Percentiles rank a stretch among this genome's conserved stretches.
Evolutionary conservation across 192 early-diverging fungal species (phyloP).

Genomic region (Chytriomyces sp.): DNA sequence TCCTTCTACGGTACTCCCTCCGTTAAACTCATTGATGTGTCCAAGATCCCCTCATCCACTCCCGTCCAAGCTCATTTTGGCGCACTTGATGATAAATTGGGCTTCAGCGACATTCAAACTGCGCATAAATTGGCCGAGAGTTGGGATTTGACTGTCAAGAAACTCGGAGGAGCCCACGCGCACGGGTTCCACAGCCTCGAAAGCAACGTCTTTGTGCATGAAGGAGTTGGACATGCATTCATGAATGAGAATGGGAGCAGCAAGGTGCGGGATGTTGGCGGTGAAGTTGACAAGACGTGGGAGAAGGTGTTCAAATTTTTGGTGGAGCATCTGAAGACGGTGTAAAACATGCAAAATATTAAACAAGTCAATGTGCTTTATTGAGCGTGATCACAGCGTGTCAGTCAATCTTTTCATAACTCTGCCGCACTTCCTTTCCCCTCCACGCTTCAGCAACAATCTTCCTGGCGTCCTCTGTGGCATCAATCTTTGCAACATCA

Average conservation of each 20-base stretch:
- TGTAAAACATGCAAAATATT: background rate
- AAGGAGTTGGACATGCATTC: slow-evolving; percentile 36
- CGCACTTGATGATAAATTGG: slow-evolving; percentile 21
- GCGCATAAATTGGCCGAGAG: slow-evolving; percentile 28
- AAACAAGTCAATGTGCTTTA: too few species aligned
- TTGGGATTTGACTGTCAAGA: slow-evolving; percentile 38
- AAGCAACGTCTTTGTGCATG: slow-evolving; percentile 35
- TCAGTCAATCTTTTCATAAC: slow-evolving; percentile 19
- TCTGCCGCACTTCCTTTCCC: background rate
- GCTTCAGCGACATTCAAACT: slow-evolving; percentile 30
- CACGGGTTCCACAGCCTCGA: slow-evolving; percentile 39
- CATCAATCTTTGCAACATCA: background rate
- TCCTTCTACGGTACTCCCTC: slow-evolving; percentile 37
- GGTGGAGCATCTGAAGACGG: slow-evolving; percentile 39
- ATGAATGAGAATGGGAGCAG: slow-evolving; percentile 34
- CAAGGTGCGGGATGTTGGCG: background rate
- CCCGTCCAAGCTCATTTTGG: slow-evolving; percentile 42
- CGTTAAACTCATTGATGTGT: slow-evolving; percentile 26
- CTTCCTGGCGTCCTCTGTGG: background rate
- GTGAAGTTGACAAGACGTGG: slow-evolving; percentile 37
- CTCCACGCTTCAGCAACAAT: background rate
- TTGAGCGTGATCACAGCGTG: background rate
- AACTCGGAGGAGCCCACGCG: slow-evolving; percentile 33
- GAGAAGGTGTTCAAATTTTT: slow-evolving; percentile 36
- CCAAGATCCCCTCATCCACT: slow-evolving; percentile 30